A percentile compares a stretch with the other conserved stretches of the same genome.
Evolutionary conservation across 352 stramenopile genomes (phyloP).

Genomic region (Phytophthora quininea): DNA sequence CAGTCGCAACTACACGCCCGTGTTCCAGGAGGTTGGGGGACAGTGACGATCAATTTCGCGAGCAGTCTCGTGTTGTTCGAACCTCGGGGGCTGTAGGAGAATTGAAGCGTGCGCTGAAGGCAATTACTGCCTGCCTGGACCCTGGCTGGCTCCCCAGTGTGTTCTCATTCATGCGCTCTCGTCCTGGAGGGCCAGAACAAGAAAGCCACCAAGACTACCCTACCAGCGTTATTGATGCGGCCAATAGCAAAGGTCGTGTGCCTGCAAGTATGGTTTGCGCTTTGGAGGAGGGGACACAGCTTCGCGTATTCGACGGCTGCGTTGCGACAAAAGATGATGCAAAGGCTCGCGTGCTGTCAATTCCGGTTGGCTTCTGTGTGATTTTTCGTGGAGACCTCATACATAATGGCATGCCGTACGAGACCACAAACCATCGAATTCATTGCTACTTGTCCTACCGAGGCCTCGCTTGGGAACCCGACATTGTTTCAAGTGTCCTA

Average conservation of each 20-base stretch:
- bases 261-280: slow-evolving; percentile 5
- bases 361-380: background rate
- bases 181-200: slow-evolving; percentile 1
- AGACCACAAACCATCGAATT: background rate
- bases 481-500: background rate
- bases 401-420: background rate
- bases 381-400: slow-evolving; percentile 8
- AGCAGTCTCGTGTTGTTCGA: background rate
- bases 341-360: background rate
- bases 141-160: background rate
- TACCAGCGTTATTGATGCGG: background rate
- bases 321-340: background rate
- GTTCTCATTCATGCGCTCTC: slow-evolving; percentile 2
- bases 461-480: background rate
- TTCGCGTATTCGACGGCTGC: slow-evolving; percentile 8
- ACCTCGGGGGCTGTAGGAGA: background rate
- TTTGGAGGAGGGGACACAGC: background rate
- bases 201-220: slow-evolving; percentile 1
- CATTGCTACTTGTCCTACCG: background rate
- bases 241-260: background rate
- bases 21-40: slow-evolving; percentile 1
- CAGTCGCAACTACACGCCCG: background rate
- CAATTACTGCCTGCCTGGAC: background rate
- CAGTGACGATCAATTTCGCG: background rate
- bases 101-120: slow-evolving; percentile 1